Evolutionary conservation across 108 stramenopile species (phyloP).

Genomic region (Bacterosira constricta): DNA sequence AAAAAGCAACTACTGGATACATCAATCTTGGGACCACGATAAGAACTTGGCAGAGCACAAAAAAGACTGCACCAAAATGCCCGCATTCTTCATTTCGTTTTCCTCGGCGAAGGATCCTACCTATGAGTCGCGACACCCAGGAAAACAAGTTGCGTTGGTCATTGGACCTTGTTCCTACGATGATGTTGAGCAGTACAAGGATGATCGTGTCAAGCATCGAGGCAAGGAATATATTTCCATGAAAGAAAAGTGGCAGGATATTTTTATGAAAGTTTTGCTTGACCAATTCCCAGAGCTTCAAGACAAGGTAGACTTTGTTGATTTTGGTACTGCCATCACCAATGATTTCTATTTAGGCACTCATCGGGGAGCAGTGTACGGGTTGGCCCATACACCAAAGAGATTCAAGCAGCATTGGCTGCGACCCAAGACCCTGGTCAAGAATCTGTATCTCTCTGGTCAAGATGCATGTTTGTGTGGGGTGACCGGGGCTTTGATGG

Average conservation of each 20-base stretch:
- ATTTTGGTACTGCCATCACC: constrained; percentile 54
- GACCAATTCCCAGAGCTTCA: constrained; percentile 31
- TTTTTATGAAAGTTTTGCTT: constrained; percentile 27
- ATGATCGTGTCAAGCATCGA: constrained; percentile 39
- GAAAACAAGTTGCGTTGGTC: constrained; percentile 46
- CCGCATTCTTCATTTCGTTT: constrained; percentile 43
- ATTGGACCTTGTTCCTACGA: constrained; percentile 41
- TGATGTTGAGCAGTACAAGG: constrained; percentile 26
- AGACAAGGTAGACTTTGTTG: constrained; percentile 46
- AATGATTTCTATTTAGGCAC: constrained; percentile 56
- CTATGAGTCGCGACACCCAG: constrained; percentile 34
- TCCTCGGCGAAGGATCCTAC: constrained; percentile 54
- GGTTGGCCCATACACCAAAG: constrained; percentile 39
- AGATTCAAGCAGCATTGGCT: constrained; percentile 40
- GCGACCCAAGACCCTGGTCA: constrained; percentile 31
- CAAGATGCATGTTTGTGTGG: constrained; percentile 43
- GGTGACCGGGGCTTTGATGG: constrained; percentile 38
- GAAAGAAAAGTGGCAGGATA: constrained; percentile 37
- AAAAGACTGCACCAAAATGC: constrained; percentile 23
- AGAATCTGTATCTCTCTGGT: constrained; percentile 36
- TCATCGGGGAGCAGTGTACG: constrained; percentile 48
- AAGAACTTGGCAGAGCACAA: constrained; percentile 30
- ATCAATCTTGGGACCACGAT: constrained; percentile 39
- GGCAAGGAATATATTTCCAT: constrained; percentile 39
- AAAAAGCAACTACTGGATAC: constrained; percentile 38